Percentiles rank a stretch among this genome's conserved stretches.
Evolutionary conservation across 495 filamentous ascomycete species (phyloP).

Genomic region (Jackrogersella minutella): DNA sequence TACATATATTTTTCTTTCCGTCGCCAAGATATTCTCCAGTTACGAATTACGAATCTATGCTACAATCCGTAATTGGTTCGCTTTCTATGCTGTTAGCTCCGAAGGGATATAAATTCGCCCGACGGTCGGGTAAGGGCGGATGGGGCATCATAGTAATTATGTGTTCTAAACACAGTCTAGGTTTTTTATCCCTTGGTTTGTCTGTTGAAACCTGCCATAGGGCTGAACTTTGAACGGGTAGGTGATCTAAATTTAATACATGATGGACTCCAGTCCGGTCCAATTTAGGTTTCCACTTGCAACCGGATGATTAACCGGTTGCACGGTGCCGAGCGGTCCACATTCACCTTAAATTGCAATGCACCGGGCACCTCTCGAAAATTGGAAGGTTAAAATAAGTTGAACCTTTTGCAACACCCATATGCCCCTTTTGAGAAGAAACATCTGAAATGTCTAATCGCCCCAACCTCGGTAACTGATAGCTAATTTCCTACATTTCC

Average conservation of each 20-base stretch:
- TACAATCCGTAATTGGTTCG: not conserved
- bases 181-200: not conserved
- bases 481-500: too few species aligned
- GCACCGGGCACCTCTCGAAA: not conserved
- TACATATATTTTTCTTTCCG: slow-evolving; percentile 6
- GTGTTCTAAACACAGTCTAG: not conserved
- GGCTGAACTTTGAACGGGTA: slow-evolving; percentile 35
- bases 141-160: too few species aligned
- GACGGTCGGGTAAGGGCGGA: not conserved
- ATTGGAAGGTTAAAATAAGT: slow-evolving; percentile 13
- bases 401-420: slow-evolving; percentile 5
- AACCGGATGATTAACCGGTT: slow-evolving; percentile 25
- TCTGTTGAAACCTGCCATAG: slow-evolving; percentile 15
- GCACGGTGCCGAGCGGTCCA: slow-evolving; percentile 14
- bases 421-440: not conserved
- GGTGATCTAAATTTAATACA: slow-evolving; percentile 34
- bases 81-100: not conserved
- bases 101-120: not conserved
- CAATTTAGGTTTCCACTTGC: slow-evolving; percentile 25
- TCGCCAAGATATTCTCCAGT: slow-evolving; percentile 16
- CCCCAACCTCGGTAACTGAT: not conserved
- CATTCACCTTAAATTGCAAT: slow-evolving; percentile 19
- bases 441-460: not conserved
- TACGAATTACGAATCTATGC: not conserved
- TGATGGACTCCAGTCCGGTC: slow-evolving; percentile 14